Evolutionary conservation across 1,284 basidiomycete genomes (phyloP), one percentile per base, ranked within the genome.

Genomic region (Moesziomyces antarcticus): DNA sequence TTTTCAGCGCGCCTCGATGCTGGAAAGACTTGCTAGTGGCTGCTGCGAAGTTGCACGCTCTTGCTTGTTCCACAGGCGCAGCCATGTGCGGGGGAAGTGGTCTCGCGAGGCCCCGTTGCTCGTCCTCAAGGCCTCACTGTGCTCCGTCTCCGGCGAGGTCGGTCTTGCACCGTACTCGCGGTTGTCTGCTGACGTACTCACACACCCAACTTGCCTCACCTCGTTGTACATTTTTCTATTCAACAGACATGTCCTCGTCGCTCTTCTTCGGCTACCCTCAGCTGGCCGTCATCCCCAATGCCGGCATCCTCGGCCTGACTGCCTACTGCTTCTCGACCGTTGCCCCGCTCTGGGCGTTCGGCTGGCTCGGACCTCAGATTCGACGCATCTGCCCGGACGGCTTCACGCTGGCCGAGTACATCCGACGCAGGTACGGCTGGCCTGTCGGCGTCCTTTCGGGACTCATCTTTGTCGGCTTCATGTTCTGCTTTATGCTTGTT

Each of bases 401-500:
- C 33, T 84, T 84, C 67, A 83, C 83, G 14, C 71, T 84, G 5
- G 48, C 80, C 52, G 80, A 84, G 63, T 84, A 73, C 68, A 80
- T 84, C 16, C 78, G 83, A 24, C 71, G 77, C 21, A 70, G 83
- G 27, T 84, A 75, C 56, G 83, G 83, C 30, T 82, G 76, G 80
- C 78, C 80, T 16, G 69, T 83, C 35, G 82, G 82, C 50, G 72
- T 82, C 18, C 72, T 83, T 5, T 75, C 77, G 22, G 79, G 72
- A 8, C 33, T 83, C 13, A 75, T 82, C 51, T 84, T 84, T 56
- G 75, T 81, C 25, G 82, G 74, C 8, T 84, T 84, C 67, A 84
- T 84, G 81, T 77, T 84, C 50, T 83, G 81, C 75, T 84, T 84
- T 63, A 82, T 82, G 81, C 73, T 83, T 27, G 77, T 79, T 58